These are phyloP conservation scores for Fusarium torreyae DNA, from an alignment of 2,329 filamentous ascomycete species.

Conservation along the genomic window DNA sequence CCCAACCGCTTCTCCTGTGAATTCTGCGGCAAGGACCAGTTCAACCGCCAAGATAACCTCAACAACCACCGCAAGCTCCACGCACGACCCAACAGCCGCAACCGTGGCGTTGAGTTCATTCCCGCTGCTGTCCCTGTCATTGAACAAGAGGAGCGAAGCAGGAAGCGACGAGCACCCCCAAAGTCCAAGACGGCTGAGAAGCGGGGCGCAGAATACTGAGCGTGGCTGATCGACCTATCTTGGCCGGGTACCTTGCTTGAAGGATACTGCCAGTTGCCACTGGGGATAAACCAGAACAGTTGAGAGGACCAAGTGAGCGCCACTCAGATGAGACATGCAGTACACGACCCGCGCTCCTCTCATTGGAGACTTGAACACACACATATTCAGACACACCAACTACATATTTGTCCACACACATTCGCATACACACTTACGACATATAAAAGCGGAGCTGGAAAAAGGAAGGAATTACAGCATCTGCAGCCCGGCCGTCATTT, in stretches of 20 bases:
- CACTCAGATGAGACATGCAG: slow-evolving; percentile 45
- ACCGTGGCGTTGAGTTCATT: slow-evolving; percentile 59
- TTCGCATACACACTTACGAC: slow-evolving; percentile 36
- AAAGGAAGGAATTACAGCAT: slow-evolving; percentile 30
- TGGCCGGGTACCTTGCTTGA: slow-evolving; percentile 46
- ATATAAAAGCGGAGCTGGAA: slow-evolving; percentile 30
- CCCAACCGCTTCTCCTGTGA: slow-evolving; percentile 59
- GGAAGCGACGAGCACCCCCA: slow-evolving; percentile 57
- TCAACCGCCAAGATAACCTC: slow-evolving; percentile 60
- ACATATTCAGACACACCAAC: slow-evolving; percentile 24
- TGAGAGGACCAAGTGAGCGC: slow-evolving; percentile 26
- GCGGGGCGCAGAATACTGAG: slow-evolving; percentile 52
- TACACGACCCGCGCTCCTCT: slow-evolving; percentile 25
- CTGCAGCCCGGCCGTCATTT: slow-evolving; percentile 21
- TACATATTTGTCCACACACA: slow-evolving; percentile 44
- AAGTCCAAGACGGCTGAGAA: slow-evolving; percentile 56
- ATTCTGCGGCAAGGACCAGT: slow-evolving; percentile 61
- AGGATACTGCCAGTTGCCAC: slow-evolving; percentile 24
- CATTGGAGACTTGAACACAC: slow-evolving; percentile 26
- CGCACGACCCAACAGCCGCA: slow-evolving; percentile 57
- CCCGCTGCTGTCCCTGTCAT: slow-evolving; percentile 59
- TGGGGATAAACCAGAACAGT: slow-evolving; percentile 30
- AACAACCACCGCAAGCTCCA: slow-evolving; percentile 61
- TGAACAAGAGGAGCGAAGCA: slow-evolving; percentile 58
- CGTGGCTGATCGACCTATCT: slow-evolving; percentile 9